A percentile compares a stretch with the other conserved stretches of the same genome.
phyloP scores from a whole-genome alignment of 768 basidiomycete species.

The Boletus barrowsii region DNA sequence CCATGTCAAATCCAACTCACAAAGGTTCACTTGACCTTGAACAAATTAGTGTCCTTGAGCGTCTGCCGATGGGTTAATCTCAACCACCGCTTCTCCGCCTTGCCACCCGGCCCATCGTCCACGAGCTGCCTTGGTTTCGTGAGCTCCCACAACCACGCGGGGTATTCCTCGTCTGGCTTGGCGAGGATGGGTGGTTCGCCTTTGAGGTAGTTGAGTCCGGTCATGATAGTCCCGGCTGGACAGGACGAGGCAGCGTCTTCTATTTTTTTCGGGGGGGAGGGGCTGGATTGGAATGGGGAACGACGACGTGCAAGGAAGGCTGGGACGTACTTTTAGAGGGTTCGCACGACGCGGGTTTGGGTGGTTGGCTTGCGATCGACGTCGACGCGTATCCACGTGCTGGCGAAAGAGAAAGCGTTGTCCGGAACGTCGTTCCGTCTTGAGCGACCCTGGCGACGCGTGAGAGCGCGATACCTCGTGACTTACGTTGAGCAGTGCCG shows the following conservation, averaged over 20 bases:
- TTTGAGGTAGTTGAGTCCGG: conserved; percentile 82
- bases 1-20: too few relatives aligned
- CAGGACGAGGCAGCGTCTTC: conserved; percentile 53
- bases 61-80: conserved; percentile 60
- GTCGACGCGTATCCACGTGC: conserved; percentile 15
- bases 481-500: conserved; percentile 85
- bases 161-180: conserved; percentile 78
- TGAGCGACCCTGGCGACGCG: conserved; percentile 83
- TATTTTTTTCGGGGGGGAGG: neutral
- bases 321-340: conserved; percentile 19
- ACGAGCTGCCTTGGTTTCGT: conserved; percentile 53
- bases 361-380: neutral
- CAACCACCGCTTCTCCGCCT: conserved; percentile 53
- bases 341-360: conserved; percentile 7
- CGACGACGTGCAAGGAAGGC: neutral
- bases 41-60: conserved; percentile 82
- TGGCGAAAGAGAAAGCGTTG: conserved; percentile 4
- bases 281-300: neutral
- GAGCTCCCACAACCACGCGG: conserved; percentile 84
- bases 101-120: conserved; percentile 75
- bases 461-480: conserved; percentile 88
- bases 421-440: conserved; percentile 49
- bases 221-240: conserved; percentile 66
- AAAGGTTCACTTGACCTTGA: conserved; percentile 69
- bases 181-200: conserved; percentile 76